Conservation (phyloP, 1,284 basidiomycete species). For the Sporisorium iseilematis-ciliati region DNA sequence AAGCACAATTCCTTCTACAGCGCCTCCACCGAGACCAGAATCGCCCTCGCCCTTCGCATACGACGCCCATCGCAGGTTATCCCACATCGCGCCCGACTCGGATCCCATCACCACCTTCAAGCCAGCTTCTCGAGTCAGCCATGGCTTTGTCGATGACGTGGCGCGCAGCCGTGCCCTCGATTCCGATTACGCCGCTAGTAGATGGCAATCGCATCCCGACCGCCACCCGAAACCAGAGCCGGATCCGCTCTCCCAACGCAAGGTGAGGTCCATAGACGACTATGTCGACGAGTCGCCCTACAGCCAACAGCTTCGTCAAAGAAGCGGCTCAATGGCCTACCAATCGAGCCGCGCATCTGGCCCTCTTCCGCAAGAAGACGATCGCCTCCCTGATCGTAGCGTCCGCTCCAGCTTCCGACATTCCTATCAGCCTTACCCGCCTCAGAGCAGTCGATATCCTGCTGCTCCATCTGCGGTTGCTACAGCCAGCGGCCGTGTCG, state of each 20-base stretch:
- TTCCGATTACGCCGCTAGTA: conserved; percentile 1
- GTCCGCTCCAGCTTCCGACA: conserved; percentile 17
- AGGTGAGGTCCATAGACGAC: conserved; percentile 39
- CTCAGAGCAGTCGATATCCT: conserved; percentile 10
- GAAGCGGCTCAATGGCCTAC: conserved; percentile 24
- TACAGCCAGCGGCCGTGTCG: not conserved
- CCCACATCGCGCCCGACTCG: conserved; percentile 7
- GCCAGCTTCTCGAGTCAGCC: conserved; percentile 8
- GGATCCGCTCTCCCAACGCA: conserved; percentile 12
- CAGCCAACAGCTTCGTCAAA: conserved; percentile 7
- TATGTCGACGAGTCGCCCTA: conserved; percentile 27
- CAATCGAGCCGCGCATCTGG: conserved; percentile 3
- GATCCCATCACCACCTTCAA: not conserved
- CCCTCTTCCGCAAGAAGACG: conserved; percentile 18
- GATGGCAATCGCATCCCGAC: not conserved
- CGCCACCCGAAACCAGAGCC: conserved; percentile 3
- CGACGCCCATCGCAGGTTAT: conserved; percentile 26
- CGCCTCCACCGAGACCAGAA: conserved; percentile 7
- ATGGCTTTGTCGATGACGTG: conserved; percentile 18
- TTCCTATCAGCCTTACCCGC: conserved; percentile 31
- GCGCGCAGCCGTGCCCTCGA: conserved; percentile 16
- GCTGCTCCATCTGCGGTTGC: conserved; percentile 1
- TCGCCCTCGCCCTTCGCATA: conserved; percentile 49
- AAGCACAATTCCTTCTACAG: not conserved
- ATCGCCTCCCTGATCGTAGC: conserved; percentile 22